These are phyloP conservation scores for Microascus cirrosus DNA, from an alignment of 2,329 filamentous ascomycete genomes.

Conservation along the genomic window DNA sequence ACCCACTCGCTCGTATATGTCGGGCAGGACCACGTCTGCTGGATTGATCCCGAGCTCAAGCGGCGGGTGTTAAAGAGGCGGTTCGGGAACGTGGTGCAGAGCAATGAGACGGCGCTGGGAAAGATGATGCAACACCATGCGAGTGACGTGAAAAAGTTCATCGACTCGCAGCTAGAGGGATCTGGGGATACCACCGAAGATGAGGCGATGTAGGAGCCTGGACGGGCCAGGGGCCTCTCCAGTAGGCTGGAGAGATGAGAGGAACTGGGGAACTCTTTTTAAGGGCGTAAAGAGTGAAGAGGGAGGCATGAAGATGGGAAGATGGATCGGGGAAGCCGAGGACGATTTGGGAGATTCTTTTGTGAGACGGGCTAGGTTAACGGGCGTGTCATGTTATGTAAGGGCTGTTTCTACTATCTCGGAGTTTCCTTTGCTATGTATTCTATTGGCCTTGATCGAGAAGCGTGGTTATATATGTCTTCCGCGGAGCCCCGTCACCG, in stretches of 20 bases:
- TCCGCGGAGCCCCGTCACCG: not conserved
- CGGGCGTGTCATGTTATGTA: not conserved
- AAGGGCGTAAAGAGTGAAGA: not conserved
- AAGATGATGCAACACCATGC: constrained; percentile 47
- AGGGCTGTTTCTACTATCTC: not conserved
- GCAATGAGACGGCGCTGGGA: constrained; percentile 33
- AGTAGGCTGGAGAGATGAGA: not conserved
- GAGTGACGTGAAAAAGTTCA: constrained; percentile 39
- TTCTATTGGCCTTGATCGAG: not conserved
- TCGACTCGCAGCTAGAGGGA: constrained; percentile 25
- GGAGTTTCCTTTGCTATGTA: not conserved
- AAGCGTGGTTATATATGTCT: not conserved
- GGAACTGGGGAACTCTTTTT: too few relatives aligned
- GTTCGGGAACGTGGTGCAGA: constrained; percentile 47
- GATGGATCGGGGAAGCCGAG: not conserved
- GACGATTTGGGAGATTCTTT: not conserved
- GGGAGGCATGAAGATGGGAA: not conserved
- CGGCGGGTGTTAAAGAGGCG: constrained; percentile 49
- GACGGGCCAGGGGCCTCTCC: not conserved
- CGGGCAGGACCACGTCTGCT: constrained; percentile 62
- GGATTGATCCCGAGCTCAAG: constrained; percentile 50
- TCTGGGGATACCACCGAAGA: constrained; percentile 38
- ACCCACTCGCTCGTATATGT: constrained; percentile 73
- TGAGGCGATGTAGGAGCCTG: constrained; percentile 21
- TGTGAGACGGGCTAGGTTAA: not conserved